A percentile compares a stretch with the other conserved stretches of the same genome.
Evolutionary conservation across 2,329 filamentous ascomycete genomes (phyloP).

Genomic region (Stachybotrys echinatus): DNA sequence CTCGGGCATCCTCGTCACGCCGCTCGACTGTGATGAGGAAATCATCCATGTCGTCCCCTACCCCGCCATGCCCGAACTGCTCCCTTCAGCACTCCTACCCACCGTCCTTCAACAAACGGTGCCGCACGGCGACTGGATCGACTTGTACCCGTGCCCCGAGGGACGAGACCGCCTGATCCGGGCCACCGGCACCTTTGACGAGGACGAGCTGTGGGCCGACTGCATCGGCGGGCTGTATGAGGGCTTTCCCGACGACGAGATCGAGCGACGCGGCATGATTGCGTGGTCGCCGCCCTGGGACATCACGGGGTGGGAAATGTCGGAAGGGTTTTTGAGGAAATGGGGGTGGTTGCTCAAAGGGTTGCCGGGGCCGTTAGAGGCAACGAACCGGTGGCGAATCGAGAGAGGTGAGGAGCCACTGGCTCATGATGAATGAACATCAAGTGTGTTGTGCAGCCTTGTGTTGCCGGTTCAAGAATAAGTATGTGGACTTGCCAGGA

Average conservation of each 20-base stretch:
- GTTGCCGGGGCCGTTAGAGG: constrained; percentile 4
- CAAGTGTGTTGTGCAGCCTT: too few relatives aligned
- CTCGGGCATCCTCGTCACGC: constrained; percentile 22
- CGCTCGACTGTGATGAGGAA: constrained; percentile 4
- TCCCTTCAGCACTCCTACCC: constrained; percentile 27
- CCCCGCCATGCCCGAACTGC: constrained; percentile 12
- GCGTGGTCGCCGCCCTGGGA: constrained; percentile 29
- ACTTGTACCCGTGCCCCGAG: constrained; percentile 28
- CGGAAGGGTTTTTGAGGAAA: constrained; percentile 13
- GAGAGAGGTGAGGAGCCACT: constrained; percentile 1
- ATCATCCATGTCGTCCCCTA: constrained; percentile 12
- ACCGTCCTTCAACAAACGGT: constrained; percentile 31
- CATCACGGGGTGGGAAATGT: constrained; percentile 14
- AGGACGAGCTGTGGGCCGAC: constrained; percentile 37
- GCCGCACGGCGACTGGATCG: constrained; percentile 34
- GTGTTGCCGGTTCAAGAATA: too few relatives aligned
- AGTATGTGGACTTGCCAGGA: too few relatives aligned
- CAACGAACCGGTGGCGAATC: constrained; percentile 13
- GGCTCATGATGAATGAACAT: not conserved
- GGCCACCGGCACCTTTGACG: constrained; percentile 29
- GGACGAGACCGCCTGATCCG: constrained; percentile 31
- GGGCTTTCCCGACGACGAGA: constrained; percentile 35
- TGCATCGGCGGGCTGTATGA: constrained; percentile 36
- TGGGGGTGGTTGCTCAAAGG: constrained; percentile 13
- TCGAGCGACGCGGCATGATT: constrained; percentile 32